Evolutionary conservation across 1,284 basidiomycete species (phyloP).

Genomic region (Ceratobasidium theobromae): DNA sequence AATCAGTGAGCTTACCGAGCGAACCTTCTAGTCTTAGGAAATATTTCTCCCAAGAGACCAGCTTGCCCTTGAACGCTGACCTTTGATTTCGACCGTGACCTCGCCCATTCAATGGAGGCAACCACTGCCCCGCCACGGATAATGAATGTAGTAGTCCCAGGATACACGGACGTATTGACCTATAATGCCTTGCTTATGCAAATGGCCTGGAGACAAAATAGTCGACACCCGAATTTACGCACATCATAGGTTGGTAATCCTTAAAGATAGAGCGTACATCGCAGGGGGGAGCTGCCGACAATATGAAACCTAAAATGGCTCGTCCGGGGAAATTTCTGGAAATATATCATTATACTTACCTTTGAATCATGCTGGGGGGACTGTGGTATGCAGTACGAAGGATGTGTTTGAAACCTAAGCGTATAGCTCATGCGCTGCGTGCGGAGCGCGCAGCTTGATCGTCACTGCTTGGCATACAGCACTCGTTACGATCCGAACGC

Average conservation of each 20-base stretch:
- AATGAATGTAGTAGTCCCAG: neutral
- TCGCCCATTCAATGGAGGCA: neutral
- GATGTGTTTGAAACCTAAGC: too few species aligned
- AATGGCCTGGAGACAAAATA: too few species aligned
- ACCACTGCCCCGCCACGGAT: neutral
- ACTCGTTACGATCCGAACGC: too few species aligned
- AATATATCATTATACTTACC: neutral
- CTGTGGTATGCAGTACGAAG: too few species aligned
- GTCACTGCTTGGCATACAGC: too few species aligned
- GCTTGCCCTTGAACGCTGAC: neutral
- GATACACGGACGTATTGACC: neutral
- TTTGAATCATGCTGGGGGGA: too few species aligned
- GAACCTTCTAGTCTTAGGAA: slow-evolving; percentile 6
- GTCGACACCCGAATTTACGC: neutral
- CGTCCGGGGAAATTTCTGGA: neutral
- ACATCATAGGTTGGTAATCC: neutral
- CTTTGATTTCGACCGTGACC: neutral
- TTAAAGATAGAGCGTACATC: neutral
- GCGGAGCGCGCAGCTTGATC: too few species aligned
- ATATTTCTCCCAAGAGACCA: neutral
- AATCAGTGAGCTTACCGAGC: neutral
- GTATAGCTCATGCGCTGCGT: too few species aligned
- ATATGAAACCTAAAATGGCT: slow-evolving; percentile 4
- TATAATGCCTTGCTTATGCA: neutral
- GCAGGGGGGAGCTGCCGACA: neutral